A percentile compares a stretch with the other conserved stretches of the same genome.
phyloP scores from a whole-genome alignment of 2,329 filamentous ascomycete genomes.

The Neurospora crassa region DNA sequence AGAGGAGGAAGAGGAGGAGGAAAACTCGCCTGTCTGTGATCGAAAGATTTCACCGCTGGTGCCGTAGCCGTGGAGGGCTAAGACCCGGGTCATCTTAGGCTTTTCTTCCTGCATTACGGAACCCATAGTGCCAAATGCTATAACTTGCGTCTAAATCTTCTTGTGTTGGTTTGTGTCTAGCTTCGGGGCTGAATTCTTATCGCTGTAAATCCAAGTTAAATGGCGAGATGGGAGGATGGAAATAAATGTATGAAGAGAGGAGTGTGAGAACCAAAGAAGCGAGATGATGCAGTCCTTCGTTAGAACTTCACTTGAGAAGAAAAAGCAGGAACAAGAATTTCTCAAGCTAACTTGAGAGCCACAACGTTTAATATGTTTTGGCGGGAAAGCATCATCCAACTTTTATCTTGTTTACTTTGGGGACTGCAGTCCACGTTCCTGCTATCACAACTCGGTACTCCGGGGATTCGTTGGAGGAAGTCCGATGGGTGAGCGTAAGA shows the following conservation, averaged over 20 bases:
- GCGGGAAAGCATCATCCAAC: not conserved
- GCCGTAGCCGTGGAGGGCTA: slow-evolving; percentile 29
- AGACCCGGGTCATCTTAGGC: slow-evolving; percentile 21
- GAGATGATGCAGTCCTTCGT: not conserved
- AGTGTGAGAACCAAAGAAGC: not conserved
- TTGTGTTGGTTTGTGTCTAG: not conserved
- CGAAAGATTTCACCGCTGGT: slow-evolving; percentile 28
- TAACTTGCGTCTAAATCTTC: not conserved
- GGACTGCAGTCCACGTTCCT: not conserved
- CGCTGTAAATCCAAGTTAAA: not conserved
- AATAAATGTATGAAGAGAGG: not conserved
- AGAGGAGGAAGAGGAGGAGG: not conserved
- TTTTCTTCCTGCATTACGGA: not conserved
- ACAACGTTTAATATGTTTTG: not conserved
- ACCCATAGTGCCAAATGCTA: not conserved
- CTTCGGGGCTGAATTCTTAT: not conserved
- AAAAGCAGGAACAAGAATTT: not conserved
- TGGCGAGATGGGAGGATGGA: not conserved
- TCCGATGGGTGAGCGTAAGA: not conserved
- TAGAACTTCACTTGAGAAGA: not conserved
- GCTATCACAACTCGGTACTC: not conserved
- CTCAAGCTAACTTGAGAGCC: not conserved
- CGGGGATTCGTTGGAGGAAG: not conserved
- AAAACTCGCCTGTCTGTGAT: slow-evolving; percentile 25
- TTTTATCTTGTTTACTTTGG: not conserved